These are phyloP conservation scores for Aaosphaeria arxii DNA, from an alignment of 2,329 filamentous ascomycete species.

Conservation along the genomic window DNA sequence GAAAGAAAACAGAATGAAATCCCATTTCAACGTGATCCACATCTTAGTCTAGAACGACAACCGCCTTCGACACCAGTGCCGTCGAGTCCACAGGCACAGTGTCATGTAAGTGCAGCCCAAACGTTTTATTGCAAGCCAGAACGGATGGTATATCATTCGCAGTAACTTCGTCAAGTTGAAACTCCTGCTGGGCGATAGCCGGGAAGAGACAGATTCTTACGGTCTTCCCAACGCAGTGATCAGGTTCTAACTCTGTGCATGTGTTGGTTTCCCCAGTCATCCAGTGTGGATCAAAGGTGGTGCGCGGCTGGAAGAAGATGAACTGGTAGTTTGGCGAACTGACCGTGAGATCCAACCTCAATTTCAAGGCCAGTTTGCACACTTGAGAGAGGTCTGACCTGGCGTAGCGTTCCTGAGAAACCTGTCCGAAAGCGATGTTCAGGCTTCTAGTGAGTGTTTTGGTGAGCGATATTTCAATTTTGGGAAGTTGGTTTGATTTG, in stretches of 20 bases:
- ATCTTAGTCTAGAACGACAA: too few species aligned
- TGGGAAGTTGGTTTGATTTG: background rate
- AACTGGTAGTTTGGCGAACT: conserved; percentile 9
- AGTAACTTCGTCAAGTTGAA: background rate
- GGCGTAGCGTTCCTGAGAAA: too few species aligned
- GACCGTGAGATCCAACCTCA: conserved; percentile 10
- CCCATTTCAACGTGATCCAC: too few species aligned
- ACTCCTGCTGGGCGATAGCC: conserved; percentile 2
- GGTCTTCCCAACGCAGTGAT: background rate
- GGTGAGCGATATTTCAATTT: background rate
- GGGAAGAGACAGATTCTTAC: conserved; percentile 11
- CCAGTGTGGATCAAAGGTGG: conserved; percentile 3
- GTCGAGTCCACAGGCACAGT: too few species aligned
- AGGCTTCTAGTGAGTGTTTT: background rate
- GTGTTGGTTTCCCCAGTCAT: conserved; percentile 8
- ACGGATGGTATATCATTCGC: conserved; percentile 1
- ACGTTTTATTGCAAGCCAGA: conserved; percentile 7
- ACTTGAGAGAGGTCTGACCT: background rate
- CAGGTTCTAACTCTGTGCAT: background rate
- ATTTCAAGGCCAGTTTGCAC: conserved; percentile 1
- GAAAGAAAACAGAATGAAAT: too few species aligned
- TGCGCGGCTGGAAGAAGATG: conserved; percentile 5
- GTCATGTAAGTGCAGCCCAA: background rate
- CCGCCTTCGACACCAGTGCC: too few species aligned
- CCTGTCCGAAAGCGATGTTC: background rate